These are phyloP conservation scores for Metschnikowia lunata DNA, from an alignment of 805 yeast species.

Conservation along the genomic window DNA sequence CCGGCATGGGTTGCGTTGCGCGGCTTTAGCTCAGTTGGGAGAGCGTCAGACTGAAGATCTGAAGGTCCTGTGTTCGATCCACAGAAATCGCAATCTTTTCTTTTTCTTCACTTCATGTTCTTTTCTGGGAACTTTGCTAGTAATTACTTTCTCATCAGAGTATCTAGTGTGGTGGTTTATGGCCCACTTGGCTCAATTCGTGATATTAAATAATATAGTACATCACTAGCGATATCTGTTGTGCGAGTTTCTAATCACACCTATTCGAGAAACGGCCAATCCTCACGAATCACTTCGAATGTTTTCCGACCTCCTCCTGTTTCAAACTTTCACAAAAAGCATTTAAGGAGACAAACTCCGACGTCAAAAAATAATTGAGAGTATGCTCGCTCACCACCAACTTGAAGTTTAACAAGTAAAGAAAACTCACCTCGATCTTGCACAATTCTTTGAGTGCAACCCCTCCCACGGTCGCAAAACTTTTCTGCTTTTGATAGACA, in stretches of 20 bases:
- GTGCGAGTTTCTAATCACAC: too few relatives aligned
- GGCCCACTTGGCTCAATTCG: too few relatives aligned
- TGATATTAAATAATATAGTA: too few relatives aligned
- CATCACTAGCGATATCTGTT: too few relatives aligned
- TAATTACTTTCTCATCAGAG: too few relatives aligned
- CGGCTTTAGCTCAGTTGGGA: slow-evolving; percentile 32
- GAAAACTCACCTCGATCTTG: slow-evolving; percentile 46
- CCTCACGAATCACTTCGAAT: not conserved
- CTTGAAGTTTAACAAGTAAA: slow-evolving; percentile 48
- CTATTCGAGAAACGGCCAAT: not conserved
- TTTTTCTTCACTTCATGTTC: too few relatives aligned
- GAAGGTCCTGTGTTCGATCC: slow-evolving; percentile 23
- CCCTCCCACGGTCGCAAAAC: slow-evolving; percentile 44
- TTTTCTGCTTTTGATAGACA: slow-evolving; percentile 38
- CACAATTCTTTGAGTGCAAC: slow-evolving; percentile 41
- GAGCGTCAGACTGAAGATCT: slow-evolving; percentile 30
- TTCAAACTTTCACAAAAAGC: slow-evolving; percentile 16
- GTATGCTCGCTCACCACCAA: slow-evolving; percentile 39
- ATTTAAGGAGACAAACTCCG: slow-evolving; percentile 30
- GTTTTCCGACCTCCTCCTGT: not conserved
- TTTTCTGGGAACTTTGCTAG: too few relatives aligned
- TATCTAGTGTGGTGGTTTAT: too few relatives aligned
- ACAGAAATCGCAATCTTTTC: slow-evolving; percentile 17
- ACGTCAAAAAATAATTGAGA: slow-evolving; percentile 29
- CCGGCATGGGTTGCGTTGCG: slow-evolving; percentile 20